Conservation (phyloP, 805 yeast genomes). For the Scheffersomyces coipomensis region DNA sequence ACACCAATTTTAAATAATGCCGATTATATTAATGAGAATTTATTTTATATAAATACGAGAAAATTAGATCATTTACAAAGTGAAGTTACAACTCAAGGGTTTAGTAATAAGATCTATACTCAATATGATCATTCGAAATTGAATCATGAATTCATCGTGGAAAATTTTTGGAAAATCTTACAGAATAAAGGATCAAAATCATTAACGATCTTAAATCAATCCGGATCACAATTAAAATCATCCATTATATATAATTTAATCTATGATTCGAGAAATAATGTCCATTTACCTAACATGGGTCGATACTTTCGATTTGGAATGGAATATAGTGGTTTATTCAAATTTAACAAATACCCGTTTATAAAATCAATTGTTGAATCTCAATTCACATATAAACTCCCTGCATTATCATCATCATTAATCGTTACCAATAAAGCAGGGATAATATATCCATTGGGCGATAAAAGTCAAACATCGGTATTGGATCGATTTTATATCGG, state of each 20-base stretch:
- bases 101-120: conserved; percentile 40
- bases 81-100: conserved; percentile 43
- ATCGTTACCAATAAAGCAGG: conserved; percentile 35
- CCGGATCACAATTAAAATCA: conserved; percentile 48
- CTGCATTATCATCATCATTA: conserved; percentile 14
- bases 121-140: conserved; percentile 23
- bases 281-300: conserved; percentile 45
- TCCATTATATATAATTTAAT: conserved; percentile 37
- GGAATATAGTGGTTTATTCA: conserved; percentile 33
- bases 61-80: conserved; percentile 49
- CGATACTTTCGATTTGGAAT: conserved; percentile 31
- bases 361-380: conserved; percentile 43
- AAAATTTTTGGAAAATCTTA: conserved; percentile 42
- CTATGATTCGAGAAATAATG: conserved; percentile 46
- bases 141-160: conserved; percentile 50
- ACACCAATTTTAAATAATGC: conserved; percentile 46
- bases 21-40: conserved; percentile 36
- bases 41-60: conserved; percentile 42
- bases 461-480: conserved; percentile 22
- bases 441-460: conserved; percentile 19
- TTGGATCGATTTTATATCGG: conserved; percentile 56
- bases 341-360: conserved; percentile 28
- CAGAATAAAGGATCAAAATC: conserved; percentile 27
- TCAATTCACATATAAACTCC: conserved; percentile 26
- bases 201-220: conserved; percentile 30